Evolutionary conservation across 179 eudicot genomes (phyloP).

Genomic region (Silene coronaria): DNA sequence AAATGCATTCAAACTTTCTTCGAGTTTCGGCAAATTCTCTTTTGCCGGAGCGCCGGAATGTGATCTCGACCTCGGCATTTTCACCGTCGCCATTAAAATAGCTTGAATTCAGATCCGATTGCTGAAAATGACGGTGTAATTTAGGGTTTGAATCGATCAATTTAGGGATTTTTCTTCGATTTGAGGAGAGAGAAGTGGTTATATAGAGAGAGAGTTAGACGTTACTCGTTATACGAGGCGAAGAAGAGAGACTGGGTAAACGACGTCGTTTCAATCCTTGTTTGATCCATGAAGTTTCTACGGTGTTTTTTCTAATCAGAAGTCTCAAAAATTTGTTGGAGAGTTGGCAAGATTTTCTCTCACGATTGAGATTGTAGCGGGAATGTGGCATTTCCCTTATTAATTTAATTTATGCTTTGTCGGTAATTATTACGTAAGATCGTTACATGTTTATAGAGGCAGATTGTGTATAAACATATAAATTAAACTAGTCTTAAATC

Average conservation of each 20-base stretch:
- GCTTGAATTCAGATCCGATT: not conserved
- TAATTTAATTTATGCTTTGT: no score
- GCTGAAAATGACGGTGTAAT: conserved; percentile 15
- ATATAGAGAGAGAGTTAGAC: conserved; percentile 10
- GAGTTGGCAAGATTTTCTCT: no score
- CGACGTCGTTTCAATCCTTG: not conserved
- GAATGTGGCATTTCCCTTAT: no score
- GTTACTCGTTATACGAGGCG: not conserved
- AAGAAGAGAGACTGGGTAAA: not conserved
- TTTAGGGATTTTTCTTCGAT: conserved; percentile 12
- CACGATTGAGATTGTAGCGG: no score
- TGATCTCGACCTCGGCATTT: conserved; percentile 33
- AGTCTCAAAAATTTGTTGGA: no score
- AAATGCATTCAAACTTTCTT: conserved; percentile 43
- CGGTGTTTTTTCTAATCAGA: no score
- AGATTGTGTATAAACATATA: no score
- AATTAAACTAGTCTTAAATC: no score
- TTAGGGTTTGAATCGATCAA: not conserved
- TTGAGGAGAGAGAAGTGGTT: conserved; percentile 10
- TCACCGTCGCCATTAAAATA: conserved; percentile 34
- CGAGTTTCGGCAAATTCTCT: conserved; percentile 42
- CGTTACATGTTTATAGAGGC: no score
- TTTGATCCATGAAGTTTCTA: not conserved
- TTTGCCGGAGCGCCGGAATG: conserved; percentile 39
- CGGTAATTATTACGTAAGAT: no score